A percentile compares a stretch with the other conserved stretches of the same genome.
Conservation (phyloP, 495 filamentous ascomycete genomes). For the Xylaria bambusicola region DNA sequence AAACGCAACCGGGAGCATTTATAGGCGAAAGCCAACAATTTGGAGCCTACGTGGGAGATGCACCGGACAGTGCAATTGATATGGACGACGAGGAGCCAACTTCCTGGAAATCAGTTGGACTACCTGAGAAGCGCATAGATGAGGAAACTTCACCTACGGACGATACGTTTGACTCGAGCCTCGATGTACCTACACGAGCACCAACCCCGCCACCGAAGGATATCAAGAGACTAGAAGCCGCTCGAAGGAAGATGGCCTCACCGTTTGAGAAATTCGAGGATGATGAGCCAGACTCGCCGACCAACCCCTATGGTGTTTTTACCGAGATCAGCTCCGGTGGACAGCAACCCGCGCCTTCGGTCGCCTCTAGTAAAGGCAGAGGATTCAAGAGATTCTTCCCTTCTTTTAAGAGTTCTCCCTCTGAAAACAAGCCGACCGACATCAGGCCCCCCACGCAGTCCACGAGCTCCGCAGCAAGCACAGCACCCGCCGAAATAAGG, state of each 20-base stretch:
- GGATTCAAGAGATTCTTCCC: conserved; percentile 28
- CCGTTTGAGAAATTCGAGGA: conserved; percentile 23
- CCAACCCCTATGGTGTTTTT: conserved; percentile 18
- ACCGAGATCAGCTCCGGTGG: conserved; percentile 26
- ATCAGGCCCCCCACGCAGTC: conserved; percentile 25
- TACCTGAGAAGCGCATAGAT: conserved; percentile 11
- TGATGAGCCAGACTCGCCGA: conserved; percentile 22
- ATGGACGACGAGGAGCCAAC: conserved; percentile 35
- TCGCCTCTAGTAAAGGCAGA: conserved; percentile 17
- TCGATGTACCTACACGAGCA: conserved; percentile 35
- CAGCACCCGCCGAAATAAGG: conserved; percentile 6
- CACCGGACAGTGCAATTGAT: conserved; percentile 48
- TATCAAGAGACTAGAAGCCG: conserved; percentile 30
- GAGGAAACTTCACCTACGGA: conserved; percentile 31
- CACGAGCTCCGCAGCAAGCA: conserved; percentile 18
- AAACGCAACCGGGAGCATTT: conserved; percentile 23
- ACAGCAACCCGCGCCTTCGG: conserved; percentile 20
- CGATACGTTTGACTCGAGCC: conserved; percentile 21
- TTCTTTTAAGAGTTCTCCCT: conserved; percentile 23
- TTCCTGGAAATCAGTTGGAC: conserved; percentile 13
- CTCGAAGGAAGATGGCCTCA: conserved; percentile 21
- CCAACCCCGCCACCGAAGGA: conserved; percentile 45
- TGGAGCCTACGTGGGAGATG: conserved; percentile 36
- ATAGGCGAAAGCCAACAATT: conserved; percentile 28
- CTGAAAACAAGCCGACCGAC: conserved; percentile 23